Base-by-base conservation (phyloP, 345 rosid species). In the Salix dunnii region DNA sequence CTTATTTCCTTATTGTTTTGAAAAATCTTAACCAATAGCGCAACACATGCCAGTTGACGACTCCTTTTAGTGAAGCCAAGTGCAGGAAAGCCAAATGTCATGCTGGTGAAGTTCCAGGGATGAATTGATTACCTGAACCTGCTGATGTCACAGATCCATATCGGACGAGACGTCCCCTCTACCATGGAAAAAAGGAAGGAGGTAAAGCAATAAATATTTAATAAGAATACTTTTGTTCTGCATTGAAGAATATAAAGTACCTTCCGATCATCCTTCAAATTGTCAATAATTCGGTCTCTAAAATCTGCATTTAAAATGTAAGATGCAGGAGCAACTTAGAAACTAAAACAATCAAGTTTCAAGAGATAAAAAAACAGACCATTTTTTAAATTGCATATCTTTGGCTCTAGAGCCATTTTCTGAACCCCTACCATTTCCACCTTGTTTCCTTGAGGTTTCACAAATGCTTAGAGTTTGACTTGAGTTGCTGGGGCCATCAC, bases 401-500 rank as follows among this genome's bases (percentile, higher is more conserved):
- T 83, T 84, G 48, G 84, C 73, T 81, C 74, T 86, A 13, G 86
- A 77, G 25, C 87, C 89, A 76, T 76, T 87, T 73, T 85, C 89
- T 53, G 87, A 73, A 79, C 70, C 77, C 72, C 60, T 77, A 61
- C 75, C 76, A 65, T 84, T 84, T 72, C 84, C 89, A 63, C 76
- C 76, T 60, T 75, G 82, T 80, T 83, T 87, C 86, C 79, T 88
- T 10, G 95, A 81, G 86, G 87, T 89, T 82, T 89, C 92, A 68
- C 86, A 82, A 51, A 86, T 17, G 76, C 80, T 81, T 51, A 68
- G 60, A 38, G 84, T 80, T 77, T 89, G 95, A 61, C 85, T 80
- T 31, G 96, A 91, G 84, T 82, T 83, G 83, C 86, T 85, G 20
- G 90, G 90, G 60, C 87, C 90, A 76, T 89, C 96, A 77, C 84